Evolutionary conservation across 345 rosid species (phyloP), one percentile per base, ranked within the genome.

Genomic region (Eucalyptus shirleyi): DNA sequence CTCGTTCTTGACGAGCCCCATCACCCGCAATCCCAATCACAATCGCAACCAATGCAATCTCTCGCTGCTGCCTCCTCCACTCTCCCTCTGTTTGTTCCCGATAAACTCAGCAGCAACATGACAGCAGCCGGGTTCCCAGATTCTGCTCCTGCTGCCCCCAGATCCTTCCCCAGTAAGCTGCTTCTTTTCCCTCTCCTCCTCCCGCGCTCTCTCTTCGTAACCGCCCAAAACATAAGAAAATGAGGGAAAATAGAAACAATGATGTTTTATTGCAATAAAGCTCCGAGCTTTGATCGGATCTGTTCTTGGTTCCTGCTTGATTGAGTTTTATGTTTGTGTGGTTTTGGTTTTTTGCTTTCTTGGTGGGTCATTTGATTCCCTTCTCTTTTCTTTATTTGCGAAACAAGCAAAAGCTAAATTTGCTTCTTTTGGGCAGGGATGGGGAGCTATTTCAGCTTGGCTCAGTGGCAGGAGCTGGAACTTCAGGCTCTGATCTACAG

Each of bases 401-500:
- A 21, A 77, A 21, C 85, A 30, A 60, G 42, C 17, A 37, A 34
- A 30, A 51, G 2, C 83, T n/a, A 21, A 28, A 15, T 49, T 49
- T 40, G 81, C 50, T 44, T 18, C 37, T 21, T 89, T 88, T 91
- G 60, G 56, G 67, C 89, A 97, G 99, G 93, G 92, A 94, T 95
- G 96, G 96, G 96, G 60, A 94, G 97, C 86, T 94, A 89, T 91
- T 98, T 98, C 86, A 97, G 99, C 94, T 93, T 92, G 95, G 91
- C 93, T 83, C 99, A 97, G 90, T 93, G 97, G 98, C 99, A 98
- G 91, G 99, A 98, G 90, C 96, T 98, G 50, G 98, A 98, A 93
- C 94, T 97, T 51, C 99, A 98, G 91, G 99, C 99, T 87, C 91
- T 96, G 96, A 98, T 98, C 91, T 98, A 95, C 88, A 95, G 99